Evolutionary conservation across 176 grass and related monocot species (phyloP), one percentile per base, ranked within the genome.

Genomic region (Dendrocalamus sinicus): DNA sequence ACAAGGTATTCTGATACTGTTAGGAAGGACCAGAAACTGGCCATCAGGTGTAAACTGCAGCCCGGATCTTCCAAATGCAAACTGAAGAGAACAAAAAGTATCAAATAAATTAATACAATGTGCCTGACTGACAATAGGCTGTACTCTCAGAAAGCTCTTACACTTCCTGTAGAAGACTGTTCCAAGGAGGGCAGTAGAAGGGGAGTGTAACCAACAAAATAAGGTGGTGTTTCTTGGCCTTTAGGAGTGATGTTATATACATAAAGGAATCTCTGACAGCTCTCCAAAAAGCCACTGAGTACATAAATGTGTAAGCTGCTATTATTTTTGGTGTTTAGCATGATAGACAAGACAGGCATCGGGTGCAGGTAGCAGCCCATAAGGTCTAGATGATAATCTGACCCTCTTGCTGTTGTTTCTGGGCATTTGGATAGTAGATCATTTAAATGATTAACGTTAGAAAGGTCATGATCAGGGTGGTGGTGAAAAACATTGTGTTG

Each of bases 1-100:
- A 78, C 80, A 88, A 48, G 95, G 95, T 87, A 73, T 52, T 84
- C 81, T 86, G 70, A 93, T 86, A 60, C 88, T 88, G 81, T 65
- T 86, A 77, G 90, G 52, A 60, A 93, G 84, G 79, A 93, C 93
- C 73, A 95, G 83, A 83, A 87, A 90, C 17, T 87, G 86, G 2
- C 77, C 89, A 81, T 93, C 91, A 48, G 88, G 84, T 84, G 87
- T 98, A 85, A 92, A 92, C 52, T 98, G 95, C 65, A 98, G 89
- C 50, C 88, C 83, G 22, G 79, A 83, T 90, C 81, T 86, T 89
- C 87, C 91, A 90, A 84, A 67, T 69, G 74, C 14, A 82, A 80
- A 88, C 95, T 98, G 88, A 53, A 88, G 82, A 63, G 39, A 86
- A 81, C 46, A 43, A 81, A 78, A 41, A 4, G 54, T 72, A 72